Evolutionary conservation across 1,284 basidiomycete species (phyloP).

Genomic region (Porogramme epimiltina): DNA sequence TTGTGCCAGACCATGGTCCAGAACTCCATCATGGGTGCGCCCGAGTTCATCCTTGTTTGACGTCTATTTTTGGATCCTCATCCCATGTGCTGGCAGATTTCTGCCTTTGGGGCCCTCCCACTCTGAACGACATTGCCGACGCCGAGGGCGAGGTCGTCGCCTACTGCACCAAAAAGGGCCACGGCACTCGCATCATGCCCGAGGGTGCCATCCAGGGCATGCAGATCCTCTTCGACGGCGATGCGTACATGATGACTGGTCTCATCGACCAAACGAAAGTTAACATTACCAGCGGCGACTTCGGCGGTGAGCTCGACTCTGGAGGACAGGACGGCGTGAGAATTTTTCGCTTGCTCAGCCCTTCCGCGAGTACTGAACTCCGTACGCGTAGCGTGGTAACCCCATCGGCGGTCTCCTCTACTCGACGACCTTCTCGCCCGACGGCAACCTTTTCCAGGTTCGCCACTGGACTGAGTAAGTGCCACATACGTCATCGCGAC

Average conservation of each 20-base stretch:
- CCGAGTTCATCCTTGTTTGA: neutral
- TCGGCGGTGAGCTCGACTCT: constrained; percentile 70
- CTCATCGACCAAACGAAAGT: constrained; percentile 63
- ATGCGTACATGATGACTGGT: constrained; percentile 42
- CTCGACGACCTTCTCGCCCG: constrained; percentile 44
- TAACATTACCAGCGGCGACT: constrained; percentile 56
- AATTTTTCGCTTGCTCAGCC: neutral
- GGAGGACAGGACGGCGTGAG: constrained; percentile 43
- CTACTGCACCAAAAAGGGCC: constrained; percentile 73
- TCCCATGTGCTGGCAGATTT: constrained; percentile 52
- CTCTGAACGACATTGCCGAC: constrained; percentile 55
- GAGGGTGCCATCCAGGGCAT: constrained; percentile 62
- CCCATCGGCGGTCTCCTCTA: constrained; percentile 55
- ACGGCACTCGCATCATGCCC: constrained; percentile 67
- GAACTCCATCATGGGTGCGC: neutral
- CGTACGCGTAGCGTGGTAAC: constrained; percentile 44
- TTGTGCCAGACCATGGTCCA: constrained; percentile 63
- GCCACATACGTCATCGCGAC: neutral
- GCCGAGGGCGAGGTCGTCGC: constrained; percentile 71
- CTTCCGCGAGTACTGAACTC: too few relatives aligned
- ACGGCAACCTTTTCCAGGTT: constrained; percentile 39
- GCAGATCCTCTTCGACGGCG: constrained; percentile 45
- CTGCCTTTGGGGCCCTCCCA: constrained; percentile 62
- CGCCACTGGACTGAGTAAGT: constrained; percentile 48
- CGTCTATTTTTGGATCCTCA: too few relatives aligned